Evolutionary conservation across 2,329 filamentous ascomycete genomes (phyloP), one percentile per base, ranked within the genome.

Genomic region (Trichoderma sp.): DNA sequence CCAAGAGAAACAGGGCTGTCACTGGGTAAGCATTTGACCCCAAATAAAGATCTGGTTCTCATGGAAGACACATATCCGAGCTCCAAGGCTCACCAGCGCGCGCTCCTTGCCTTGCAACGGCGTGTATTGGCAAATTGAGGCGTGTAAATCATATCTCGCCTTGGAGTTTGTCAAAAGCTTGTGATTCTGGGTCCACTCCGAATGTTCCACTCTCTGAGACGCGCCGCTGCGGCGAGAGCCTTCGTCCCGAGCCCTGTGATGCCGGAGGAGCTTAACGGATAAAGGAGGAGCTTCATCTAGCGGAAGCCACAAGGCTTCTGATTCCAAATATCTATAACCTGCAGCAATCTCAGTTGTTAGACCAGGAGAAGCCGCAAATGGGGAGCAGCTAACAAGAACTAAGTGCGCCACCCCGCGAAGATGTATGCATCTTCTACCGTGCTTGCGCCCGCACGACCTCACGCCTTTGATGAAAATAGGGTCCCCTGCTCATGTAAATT

Each of bases 211-310:
- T 43, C 9, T 26, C 9, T 57, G 28, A 32, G 50, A 67, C 47
- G 15, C 43, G 28, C 28, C 17, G 17, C 39, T 28, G 43, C 43
- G 62, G 39, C 62, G 36, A 17, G 26, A 47, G 63, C 43, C 63
- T 66, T 66, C 63, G 63, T 66, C 30, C 63, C 63, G 63, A 67
- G 64, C 64, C 64, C 23, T 32, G 15, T 67, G 64, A 28, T 58
- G 50, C 47, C 64, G 32, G 50, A 57, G 50, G 17, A 58, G 47
- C 47, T 55, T 43, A n/a, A 57, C 64, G 64, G 64, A 67, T 67
- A 66, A 66, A 66, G 63, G 63, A 66, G 47, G 63, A 66, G 47
- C 63, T 36, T 66, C 23, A 26, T 7, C 28, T 36, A 36, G 20
- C n/a, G 23, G 47, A 66, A 23, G 26, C n/a, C 26, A 13, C 28